Evolutionary conservation across 2,329 filamentous ascomycete species (phyloP).

Genomic region (Orbilia javanica): DNA sequence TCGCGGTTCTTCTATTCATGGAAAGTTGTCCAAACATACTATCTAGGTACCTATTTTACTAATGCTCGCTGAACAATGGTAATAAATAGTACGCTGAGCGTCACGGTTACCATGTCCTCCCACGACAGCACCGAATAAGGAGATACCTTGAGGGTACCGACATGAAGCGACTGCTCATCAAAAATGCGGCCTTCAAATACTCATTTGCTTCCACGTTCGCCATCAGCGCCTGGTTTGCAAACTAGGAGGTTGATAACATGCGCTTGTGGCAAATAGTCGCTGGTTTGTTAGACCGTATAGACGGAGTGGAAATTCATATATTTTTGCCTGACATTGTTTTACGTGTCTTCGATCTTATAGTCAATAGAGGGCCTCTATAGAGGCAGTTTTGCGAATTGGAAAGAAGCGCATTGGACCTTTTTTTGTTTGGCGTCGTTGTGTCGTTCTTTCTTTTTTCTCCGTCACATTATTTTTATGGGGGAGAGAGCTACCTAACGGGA

Average conservation of each 20-base stretch:
- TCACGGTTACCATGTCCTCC: conserved; percentile 17
- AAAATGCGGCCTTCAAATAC: conserved; percentile 46
- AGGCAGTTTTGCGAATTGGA: not conserved
- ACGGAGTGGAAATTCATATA: not conserved
- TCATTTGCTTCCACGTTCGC: conserved; percentile 40
- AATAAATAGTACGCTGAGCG: conserved; percentile 47
- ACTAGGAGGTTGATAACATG: conserved; percentile 24
- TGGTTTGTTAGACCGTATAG: not conserved
- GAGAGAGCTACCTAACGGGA: not conserved
- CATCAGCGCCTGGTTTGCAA: conserved; percentile 54
- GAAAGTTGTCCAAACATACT: no score
- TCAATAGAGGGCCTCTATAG: not conserved
- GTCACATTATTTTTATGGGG: no score
- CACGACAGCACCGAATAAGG: conserved; percentile 2
- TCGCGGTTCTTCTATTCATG: no score
- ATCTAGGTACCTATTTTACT: no score
- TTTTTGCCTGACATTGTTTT: not conserved
- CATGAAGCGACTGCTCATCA: not conserved
- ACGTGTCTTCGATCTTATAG: not conserved
- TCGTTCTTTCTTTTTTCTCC: no score
- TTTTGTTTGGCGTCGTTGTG: not conserved
- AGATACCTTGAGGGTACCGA: conserved; percentile 1
- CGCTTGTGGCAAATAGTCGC: not conserved
- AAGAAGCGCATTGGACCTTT: not conserved
- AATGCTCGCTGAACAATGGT: not conserved